Percentiles rank a stretch among this genome's conserved stretches.
phyloP scores from a whole-genome alignment of 2,329 filamentous ascomycete species.

The Zymoseptoria ardabiliae region DNA sequence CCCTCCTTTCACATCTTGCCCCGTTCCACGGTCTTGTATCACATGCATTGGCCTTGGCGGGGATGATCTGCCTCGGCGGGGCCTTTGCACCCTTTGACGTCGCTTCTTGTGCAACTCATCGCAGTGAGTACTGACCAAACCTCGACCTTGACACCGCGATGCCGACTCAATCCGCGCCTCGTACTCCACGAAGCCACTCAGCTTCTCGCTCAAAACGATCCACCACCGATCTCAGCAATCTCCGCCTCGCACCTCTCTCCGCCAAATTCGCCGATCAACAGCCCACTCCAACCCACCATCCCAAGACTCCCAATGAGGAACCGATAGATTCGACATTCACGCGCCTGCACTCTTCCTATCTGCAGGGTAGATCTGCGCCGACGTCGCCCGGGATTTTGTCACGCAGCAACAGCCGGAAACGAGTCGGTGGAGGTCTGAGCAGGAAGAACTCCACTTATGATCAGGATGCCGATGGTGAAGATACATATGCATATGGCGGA shows the following conservation, averaged over 20 bases:
- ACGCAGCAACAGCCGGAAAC: constrained; percentile 34
- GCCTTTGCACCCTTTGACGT: too few species aligned
- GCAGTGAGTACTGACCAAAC: too few species aligned
- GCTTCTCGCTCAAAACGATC: constrained; percentile 41
- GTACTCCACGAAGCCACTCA: constrained; percentile 11
- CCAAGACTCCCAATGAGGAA: constrained; percentile 22
- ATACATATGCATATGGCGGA: constrained; percentile 14
- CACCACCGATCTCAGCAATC: constrained; percentile 51
- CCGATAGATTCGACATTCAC: constrained; percentile 19
- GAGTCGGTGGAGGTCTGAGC: constrained; percentile 27
- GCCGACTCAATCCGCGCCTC: background rate
- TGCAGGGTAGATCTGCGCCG: constrained; percentile 42
- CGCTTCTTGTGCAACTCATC: too few species aligned
- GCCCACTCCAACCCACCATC: constrained; percentile 27
- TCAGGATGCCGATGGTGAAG: constrained; percentile 10
- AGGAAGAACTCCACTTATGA: constrained; percentile 26
- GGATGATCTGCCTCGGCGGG: too few species aligned
- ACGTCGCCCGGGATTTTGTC: constrained; percentile 43
- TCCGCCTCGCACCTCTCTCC: constrained; percentile 53
- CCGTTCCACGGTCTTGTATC: too few species aligned
- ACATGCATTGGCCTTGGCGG: too few species aligned
- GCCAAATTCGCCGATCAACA: constrained; percentile 36
- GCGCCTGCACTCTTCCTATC: constrained; percentile 38
- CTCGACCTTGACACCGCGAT: too few species aligned
- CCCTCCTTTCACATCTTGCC: too few species aligned